Evolutionary conservation across 768 basidiomycete species (phyloP).

Genomic region (Lactarius sp.): DNA sequence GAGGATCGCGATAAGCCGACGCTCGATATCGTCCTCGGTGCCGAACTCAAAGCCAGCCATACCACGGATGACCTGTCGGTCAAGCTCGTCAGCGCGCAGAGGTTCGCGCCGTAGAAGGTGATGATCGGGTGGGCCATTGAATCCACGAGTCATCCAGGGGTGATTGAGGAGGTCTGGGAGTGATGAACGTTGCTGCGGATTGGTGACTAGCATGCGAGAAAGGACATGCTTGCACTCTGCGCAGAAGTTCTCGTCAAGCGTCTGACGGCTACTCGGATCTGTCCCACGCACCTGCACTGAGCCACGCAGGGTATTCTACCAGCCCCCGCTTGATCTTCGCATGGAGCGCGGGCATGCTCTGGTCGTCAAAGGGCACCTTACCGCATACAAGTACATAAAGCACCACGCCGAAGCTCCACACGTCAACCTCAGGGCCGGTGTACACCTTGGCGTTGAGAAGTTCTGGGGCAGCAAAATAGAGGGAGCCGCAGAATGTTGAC

Average conservation of each 20-base stretch:
- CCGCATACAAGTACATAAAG: constrained; percentile 97
- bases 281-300: constrained; percentile 70
- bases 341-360: constrained; percentile 98
- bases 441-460: constrained; percentile 95
- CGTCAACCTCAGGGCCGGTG: constrained; percentile 95
- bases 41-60: constrained; percentile 99
- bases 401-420: constrained; percentile 99
- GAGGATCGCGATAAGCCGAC: constrained; percentile 64
- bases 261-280: background rate
- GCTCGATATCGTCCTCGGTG: constrained; percentile 78
- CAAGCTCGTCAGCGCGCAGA: constrained; percentile 82
- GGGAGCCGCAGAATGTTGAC: constrained; percentile 92
- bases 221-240: constrained; percentile 92
- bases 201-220: constrained; percentile 94
- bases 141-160: constrained; percentile 92
- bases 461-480: constrained; percentile 98
- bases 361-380: constrained; percentile 98
- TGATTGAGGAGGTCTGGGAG: constrained; percentile 82
- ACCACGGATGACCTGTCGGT: constrained; percentile 75
- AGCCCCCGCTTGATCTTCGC: constrained; percentile 98
- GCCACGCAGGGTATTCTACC: constrained; percentile 97
- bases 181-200: constrained; percentile 77
- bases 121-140: constrained; percentile 69
- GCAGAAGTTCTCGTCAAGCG: constrained; percentile 3
- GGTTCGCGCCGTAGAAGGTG: constrained; percentile 90